phyloP scores from a whole-genome alignment of 2,329 filamentous ascomycete genomes.

The Sarocladiaceae sp. region DNA sequence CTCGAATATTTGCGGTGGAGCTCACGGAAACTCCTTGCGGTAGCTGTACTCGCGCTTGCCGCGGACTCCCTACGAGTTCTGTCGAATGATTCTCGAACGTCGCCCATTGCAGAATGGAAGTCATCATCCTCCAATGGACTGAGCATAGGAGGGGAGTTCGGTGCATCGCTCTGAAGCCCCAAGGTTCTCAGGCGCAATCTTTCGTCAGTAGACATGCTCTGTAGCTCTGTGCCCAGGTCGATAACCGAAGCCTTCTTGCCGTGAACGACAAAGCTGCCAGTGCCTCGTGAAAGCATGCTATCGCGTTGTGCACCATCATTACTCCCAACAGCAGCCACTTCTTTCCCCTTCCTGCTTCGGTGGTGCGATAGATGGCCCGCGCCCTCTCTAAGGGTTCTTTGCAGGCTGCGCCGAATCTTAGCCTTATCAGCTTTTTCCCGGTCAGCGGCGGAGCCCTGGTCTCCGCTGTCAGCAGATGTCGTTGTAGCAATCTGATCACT shows the following conservation, averaged over 20 bases:
- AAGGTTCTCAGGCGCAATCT: slow-evolving; percentile 51
- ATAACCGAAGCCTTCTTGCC: slow-evolving; percentile 97
- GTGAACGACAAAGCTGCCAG: slow-evolving; percentile 90
- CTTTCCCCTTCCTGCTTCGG: slow-evolving; percentile 70
- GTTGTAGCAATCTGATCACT: slow-evolving; percentile 28
- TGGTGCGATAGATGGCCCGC: slow-evolving; percentile 60
- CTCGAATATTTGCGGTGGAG: slow-evolving; percentile 55
- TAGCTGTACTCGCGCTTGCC: slow-evolving; percentile 60
- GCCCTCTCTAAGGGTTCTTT: slow-evolving; percentile 81
- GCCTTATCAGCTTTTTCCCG: slow-evolving; percentile 51
- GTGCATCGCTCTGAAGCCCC: slow-evolving; percentile 33
- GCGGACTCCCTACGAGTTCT: slow-evolving; percentile 49
- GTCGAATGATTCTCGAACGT: slow-evolving; percentile 34
- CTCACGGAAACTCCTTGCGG: slow-evolving; percentile 58
- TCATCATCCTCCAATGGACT: slow-evolving; percentile 38
- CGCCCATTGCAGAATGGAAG: slow-evolving; percentile 44
- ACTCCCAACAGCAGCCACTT: slow-evolving; percentile 28
- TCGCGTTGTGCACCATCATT: slow-evolving; percentile 40
- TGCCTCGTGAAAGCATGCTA: slow-evolving; percentile 68
- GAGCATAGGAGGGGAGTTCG: slow-evolving; percentile 25
- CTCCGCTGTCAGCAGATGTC: slow-evolving; percentile 26
- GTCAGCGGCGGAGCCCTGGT: slow-evolving; percentile 29
- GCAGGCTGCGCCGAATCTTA: slow-evolving; percentile 77
- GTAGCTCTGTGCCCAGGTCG: slow-evolving; percentile 90
- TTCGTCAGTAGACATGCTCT: slow-evolving; percentile 69